Evolutionary conservation across 768 basidiomycete genomes (phyloP), one percentile per base, ranked within the genome.

Genomic region (Phylloporus arenicola): DNA sequence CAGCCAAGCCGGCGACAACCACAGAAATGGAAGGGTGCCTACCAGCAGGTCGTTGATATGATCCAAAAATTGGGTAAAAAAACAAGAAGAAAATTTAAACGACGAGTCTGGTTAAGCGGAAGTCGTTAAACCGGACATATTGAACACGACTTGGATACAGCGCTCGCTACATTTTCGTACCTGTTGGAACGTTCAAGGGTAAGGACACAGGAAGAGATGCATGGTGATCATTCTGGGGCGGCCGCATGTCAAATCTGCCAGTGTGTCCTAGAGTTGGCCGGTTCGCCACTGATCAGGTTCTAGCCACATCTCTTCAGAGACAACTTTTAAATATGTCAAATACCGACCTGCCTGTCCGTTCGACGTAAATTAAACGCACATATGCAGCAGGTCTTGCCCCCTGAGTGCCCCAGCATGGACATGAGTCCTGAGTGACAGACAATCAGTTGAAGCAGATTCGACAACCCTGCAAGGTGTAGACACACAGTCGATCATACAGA

Each of bases 121-220:
- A n/a, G 16, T 22, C 45, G 35, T 48, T 43, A 35, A 41, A 37
- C 29, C 40, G 40, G 49, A 54, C 29, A 43, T 45, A 47, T 37
- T 25, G 47, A 17, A 17, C 20, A 43, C 24, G 43, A 45, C 45
- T 13, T 42, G 29, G 25, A 31, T 17, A 17, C 35, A 37, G 35
- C 35, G 11, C 19, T 52, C 29, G 34, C 40, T 31, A 29, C 48
- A 41, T 44, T 39, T 30, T 43, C 49, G 51, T 51, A 40, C 40
- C 47, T 55, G 35, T 40, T 49, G 46, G 22, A 64, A 65, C 63
- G 63, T 60, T 63, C 62, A 42, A 48, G 57, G 62, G 62, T 38
- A 53, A 39, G 25, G 34, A 44, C 43, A 47, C 44, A 49, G 54
- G 45, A 51, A 27, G n/a, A 29, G 43, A 51, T 22, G 42, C 52